phyloP scores from a whole-genome alignment of 139 green algal genomes.

The Ostreobium quekettii region DNA sequence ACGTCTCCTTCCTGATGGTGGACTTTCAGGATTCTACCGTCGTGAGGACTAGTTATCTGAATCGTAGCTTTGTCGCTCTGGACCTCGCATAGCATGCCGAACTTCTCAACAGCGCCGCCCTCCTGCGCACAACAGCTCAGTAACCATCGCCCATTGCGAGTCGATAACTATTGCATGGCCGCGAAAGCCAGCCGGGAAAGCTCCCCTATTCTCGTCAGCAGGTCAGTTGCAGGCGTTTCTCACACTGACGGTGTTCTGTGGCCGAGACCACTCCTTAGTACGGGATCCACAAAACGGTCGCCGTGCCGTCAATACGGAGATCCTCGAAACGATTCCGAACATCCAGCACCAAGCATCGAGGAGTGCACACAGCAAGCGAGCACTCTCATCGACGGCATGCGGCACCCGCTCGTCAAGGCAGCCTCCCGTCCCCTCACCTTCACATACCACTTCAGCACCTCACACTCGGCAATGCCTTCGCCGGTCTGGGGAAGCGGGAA shows the following conservation, averaged over 20 bases:
- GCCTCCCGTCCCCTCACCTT: conserved; percentile 26
- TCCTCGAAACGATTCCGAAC: not conserved
- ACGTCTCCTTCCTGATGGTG: conserved; percentile 52
- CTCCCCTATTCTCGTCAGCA: too few relatives aligned
- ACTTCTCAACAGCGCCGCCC: conserved; percentile 60
- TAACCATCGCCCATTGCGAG: too few relatives aligned
- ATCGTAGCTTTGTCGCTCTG: conserved; percentile 86
- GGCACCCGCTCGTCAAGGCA: not conserved
- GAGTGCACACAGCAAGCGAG: too few relatives aligned
- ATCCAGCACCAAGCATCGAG: not conserved
- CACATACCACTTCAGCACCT: conserved; percentile 81
- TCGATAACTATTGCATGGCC: too few relatives aligned
- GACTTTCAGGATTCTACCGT: conserved; percentile 46
- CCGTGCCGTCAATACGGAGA: not conserved
- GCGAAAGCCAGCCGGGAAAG: too few relatives aligned
- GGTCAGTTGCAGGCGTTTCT: too few relatives aligned
- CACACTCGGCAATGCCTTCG: conserved; percentile 90
- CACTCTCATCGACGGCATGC: too few relatives aligned
- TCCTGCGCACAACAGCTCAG: too few relatives aligned
- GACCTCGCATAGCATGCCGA: conserved; percentile 79
- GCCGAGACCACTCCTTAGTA: not conserved
- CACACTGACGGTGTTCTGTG: too few relatives aligned
- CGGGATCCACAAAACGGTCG: not conserved
- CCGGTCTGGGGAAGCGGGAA: conserved; percentile 63
- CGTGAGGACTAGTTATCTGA: conserved; percentile 83